Evolutionary conservation across 106 monocot species (phyloP).

Genomic region (Gastrodia elata): DNA sequence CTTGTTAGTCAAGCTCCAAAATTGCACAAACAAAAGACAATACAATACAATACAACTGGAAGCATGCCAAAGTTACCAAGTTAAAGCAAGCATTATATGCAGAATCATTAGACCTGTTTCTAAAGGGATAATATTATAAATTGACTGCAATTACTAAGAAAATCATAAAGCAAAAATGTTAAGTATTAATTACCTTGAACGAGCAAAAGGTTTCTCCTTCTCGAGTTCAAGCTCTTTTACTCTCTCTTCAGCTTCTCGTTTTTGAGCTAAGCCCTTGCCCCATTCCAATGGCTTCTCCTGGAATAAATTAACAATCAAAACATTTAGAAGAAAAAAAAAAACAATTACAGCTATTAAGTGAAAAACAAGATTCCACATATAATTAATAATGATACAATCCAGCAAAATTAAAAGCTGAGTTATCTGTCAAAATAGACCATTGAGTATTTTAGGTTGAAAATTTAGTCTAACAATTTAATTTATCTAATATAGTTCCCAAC

Average conservation of each 20-base stretch:
- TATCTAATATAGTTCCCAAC: too few species aligned
- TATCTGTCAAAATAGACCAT: too few species aligned
- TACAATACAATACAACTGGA: not conserved
- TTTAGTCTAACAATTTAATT: too few species aligned
- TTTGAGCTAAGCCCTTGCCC: constrained; percentile 74
- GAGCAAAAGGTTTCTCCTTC: constrained; percentile 67
- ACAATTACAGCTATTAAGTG: not conserved
- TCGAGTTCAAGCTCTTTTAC: constrained; percentile 42
- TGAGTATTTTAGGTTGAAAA: too few species aligned
- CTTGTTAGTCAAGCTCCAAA: not conserved
- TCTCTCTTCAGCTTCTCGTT: constrained; percentile 48
- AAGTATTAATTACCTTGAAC: constrained; percentile 34
- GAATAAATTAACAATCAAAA: not conserved
- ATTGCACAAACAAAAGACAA: not conserved
- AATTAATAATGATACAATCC: too few species aligned
- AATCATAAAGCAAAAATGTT: not conserved
- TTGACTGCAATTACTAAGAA: not conserved
- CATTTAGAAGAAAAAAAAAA: not conserved
- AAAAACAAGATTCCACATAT: not conserved
- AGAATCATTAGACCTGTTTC: not conserved
- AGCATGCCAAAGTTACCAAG: not conserved
- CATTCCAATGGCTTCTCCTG: constrained; percentile 55
- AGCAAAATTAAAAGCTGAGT: too few species aligned
- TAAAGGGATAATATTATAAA: not conserved
- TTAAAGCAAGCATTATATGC: not conserved